These are phyloP conservation scores for Metschnikowia cerradonensis DNA, from an alignment of 805 yeast species.

Conservation along the genomic window DNA sequence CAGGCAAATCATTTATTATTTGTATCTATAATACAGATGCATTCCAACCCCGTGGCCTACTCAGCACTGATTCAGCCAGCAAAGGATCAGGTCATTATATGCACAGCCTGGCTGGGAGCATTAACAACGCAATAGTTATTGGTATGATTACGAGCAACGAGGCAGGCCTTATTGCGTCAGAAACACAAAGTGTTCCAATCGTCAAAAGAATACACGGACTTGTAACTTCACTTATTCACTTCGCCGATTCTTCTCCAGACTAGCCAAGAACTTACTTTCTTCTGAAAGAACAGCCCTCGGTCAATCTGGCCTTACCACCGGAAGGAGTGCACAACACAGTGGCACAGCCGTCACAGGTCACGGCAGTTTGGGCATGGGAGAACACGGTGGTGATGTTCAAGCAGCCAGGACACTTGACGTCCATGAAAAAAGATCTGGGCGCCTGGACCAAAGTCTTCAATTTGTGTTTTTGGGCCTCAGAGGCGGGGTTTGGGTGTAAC, in stretches of 20 bases:
- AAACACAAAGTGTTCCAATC: not conserved
- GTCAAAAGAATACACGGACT: not conserved
- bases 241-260: no score
- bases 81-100: slow-evolving; percentile 15
- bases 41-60: slow-evolving; percentile 15
- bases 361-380: slow-evolving; percentile 99
- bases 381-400: slow-evolving; percentile 97
- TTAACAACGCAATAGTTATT: not conserved
- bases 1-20: slow-evolving; percentile 3
- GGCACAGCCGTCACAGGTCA: slow-evolving; percentile 97
- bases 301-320: slow-evolving; percentile 99
- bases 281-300: slow-evolving; percentile 99
- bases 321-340: slow-evolving; percentile 98
- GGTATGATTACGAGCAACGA: slow-evolving; percentile 3
- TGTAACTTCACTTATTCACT: no score
- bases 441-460: slow-evolving; percentile 94
- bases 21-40: slow-evolving; percentile 18
- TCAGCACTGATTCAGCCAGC: slow-evolving; percentile 18
- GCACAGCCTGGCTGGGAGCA: slow-evolving; percentile 11
- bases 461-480: slow-evolving; percentile 97
- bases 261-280: slow-evolving; percentile 63
- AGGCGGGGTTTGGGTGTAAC: slow-evolving; percentile 93
- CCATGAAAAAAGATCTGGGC: slow-evolving; percentile 99
- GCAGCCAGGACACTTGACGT: slow-evolving; percentile 99
- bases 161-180: slow-evolving; percentile 3